Percentiles rank a stretch among this genome's conserved stretches.
Conservation (phyloP, 345 rosid species). For the Bruguiera parviflora region DNA sequence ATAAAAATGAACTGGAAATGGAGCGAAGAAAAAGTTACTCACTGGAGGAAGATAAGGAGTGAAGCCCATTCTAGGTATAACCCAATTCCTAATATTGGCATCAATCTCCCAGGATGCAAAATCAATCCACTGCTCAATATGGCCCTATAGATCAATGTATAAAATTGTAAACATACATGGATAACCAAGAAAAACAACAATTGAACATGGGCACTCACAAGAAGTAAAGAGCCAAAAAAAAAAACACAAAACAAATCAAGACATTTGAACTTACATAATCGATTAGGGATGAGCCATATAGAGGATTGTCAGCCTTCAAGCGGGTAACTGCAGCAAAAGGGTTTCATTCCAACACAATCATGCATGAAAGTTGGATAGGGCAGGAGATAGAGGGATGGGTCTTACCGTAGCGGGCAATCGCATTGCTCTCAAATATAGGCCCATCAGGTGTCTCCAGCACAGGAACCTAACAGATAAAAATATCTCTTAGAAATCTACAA, state of each 20-base stretch:
- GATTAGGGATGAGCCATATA: constrained; percentile 60
- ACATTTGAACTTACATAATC: constrained; percentile 55
- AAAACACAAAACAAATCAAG: background rate
- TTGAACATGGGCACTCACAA: too few species aligned
- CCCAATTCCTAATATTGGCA: constrained; percentile 53
- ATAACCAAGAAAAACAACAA: background rate
- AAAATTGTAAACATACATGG: background rate
- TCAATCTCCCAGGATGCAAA: constrained; percentile 78
- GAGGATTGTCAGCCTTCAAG: constrained; percentile 57
- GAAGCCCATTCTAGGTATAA: constrained; percentile 55
- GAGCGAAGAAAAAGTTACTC: constrained; percentile 20
- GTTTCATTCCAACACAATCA: background rate
- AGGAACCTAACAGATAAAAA: constrained; percentile 54
- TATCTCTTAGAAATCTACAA: background rate
- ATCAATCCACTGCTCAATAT: constrained; percentile 93
- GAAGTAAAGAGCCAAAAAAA: background rate
- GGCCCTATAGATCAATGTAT: constrained; percentile 45
- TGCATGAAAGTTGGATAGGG: background rate
- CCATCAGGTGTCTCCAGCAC: constrained; percentile 96
- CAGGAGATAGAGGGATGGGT: background rate
- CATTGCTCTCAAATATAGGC: constrained; percentile 90
- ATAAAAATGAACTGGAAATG: background rate
- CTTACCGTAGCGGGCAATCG: constrained; percentile 87
- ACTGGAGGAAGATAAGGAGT: constrained; percentile 69
- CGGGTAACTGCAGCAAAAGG: constrained; percentile 51